phyloP scores from a whole-genome alignment of 345 rosid genomes.

The Adansonia digitata region DNA sequence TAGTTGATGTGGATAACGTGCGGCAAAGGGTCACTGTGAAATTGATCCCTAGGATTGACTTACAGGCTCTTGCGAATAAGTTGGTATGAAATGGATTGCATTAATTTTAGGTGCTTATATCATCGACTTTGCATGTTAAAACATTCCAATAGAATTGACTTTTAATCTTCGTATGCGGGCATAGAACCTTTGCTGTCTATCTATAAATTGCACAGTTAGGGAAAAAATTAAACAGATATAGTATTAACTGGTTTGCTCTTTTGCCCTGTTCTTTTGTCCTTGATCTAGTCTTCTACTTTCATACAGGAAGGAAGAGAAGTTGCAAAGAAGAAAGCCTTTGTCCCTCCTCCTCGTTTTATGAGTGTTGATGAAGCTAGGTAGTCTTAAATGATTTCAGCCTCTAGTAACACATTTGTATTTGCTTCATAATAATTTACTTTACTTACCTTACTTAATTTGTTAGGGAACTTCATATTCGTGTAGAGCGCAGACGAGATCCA shows the following conservation, averaged over 20 bases:
- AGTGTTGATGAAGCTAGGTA: constrained; percentile 96
- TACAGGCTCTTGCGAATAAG: constrained; percentile 89
- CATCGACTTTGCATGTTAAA: background rate
- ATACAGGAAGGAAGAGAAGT: constrained; percentile 84
- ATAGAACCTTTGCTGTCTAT: background rate
- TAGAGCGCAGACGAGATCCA: constrained; percentile 90
- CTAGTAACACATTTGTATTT: background rate
- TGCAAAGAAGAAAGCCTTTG: constrained; percentile 84
- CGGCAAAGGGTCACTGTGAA: constrained; percentile 87
- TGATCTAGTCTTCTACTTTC: background rate
- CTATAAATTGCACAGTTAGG: background rate
- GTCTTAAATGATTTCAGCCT: background rate
- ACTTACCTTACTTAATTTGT: background rate
- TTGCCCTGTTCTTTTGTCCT: background rate
- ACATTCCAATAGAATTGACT: background rate
- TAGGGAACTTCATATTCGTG: constrained; percentile 92
- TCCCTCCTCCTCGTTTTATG: constrained; percentile 96
- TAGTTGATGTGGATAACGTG: constrained; percentile 94
- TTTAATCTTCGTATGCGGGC: background rate
- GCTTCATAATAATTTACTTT: constrained; percentile 1
- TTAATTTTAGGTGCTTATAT: background rate
- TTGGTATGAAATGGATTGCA: constrained; percentile 42
- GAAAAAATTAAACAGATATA: background rate
- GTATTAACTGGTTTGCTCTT: background rate
- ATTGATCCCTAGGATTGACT: constrained; percentile 89